These are phyloP conservation scores for Cryptococcus neoformans DNA, from an alignment of 1,284 basidiomycete genomes.

Conservation along the genomic window DNA sequence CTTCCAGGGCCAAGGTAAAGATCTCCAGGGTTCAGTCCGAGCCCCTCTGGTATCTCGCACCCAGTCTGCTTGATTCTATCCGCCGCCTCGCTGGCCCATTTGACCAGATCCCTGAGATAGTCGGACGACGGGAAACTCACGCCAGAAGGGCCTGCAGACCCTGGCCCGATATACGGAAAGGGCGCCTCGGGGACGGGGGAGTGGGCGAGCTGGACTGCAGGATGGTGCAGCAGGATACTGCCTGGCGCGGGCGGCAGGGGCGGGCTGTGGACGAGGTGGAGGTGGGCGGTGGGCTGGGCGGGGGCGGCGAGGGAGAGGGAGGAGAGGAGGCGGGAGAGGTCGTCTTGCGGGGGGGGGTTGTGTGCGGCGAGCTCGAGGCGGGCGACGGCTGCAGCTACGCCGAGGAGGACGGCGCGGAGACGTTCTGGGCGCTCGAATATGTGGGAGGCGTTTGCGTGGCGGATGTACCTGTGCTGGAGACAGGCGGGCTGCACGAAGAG, in stretches of 20 bases:
- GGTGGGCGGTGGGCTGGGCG: constrained; percentile 17
- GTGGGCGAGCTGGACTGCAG: constrained; percentile 43
- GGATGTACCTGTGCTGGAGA: constrained; percentile 67
- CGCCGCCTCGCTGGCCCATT: constrained; percentile 63
- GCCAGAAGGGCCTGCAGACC: background rate
- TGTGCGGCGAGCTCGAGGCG: constrained; percentile 58
- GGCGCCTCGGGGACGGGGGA: constrained; percentile 37
- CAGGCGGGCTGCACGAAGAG: constrained; percentile 51
- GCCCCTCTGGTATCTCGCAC: constrained; percentile 72
- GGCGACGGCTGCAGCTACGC: constrained; percentile 71
- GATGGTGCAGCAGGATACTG: constrained; percentile 39
- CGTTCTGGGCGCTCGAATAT: constrained; percentile 88
- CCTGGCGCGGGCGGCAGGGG: constrained; percentile 22
- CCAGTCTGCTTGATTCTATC: constrained; percentile 63
- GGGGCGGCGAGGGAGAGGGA: constrained; percentile 27
- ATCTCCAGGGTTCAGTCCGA: constrained; percentile 67
- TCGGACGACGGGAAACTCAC: constrained; percentile 19
- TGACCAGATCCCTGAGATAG: constrained; percentile 42
- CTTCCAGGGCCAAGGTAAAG: constrained; percentile 65
- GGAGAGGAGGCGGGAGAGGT: constrained; percentile 33
- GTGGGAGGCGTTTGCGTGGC: constrained; percentile 64
- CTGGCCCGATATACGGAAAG: constrained; percentile 29
- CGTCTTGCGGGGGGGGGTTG: constrained; percentile 4
- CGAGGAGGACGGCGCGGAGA: constrained; percentile 73
- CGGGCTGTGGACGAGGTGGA: constrained; percentile 30